Base-by-base conservation (phyloP, 2,329 filamentous ascomycete species). In the Alternaria sp. region DNA sequence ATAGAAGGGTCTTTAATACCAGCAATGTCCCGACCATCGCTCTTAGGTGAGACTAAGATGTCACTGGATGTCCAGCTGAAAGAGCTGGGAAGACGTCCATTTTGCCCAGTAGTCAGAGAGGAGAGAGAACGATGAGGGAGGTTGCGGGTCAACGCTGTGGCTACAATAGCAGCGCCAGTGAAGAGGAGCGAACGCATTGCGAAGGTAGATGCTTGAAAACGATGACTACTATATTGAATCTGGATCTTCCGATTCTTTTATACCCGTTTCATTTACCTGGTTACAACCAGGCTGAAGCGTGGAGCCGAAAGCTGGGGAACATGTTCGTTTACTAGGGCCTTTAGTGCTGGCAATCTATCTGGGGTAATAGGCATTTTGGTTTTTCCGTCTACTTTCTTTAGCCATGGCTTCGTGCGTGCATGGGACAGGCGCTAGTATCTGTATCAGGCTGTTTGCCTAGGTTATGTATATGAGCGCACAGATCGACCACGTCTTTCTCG, bases 1-100 rank as follows among this genome's bases (percentile, higher is more conserved):
- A 78, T 69, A 1, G 74, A 76, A 9, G 75, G 76, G 48, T 77
- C 74, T 60, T 77, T 78, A 57, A 78, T 66, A 17, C 66, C 75
- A 5, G 63, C 62, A 21, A 76, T 58, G 17, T 60, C 48, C 17
- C 69, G 69, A 26, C 60, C 60, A 51, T 74, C 72, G 9, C 71
- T 67, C 55, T 75, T 74, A 5, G 74, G 69, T 4, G 54, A 41
- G 8, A 77, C 63, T 21, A 76, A 61, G 0, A 63, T 54, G 29
- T 49, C 62, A 42, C 60, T 75, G 1, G 73, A 77, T 14, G 52
- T 69, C 75, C 74, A 77, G 50, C 61, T 64, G 56, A 76, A 75
- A 37, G 53, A 71, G 42, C 49, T 69, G 6, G 73, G 71, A 8
- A 73, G 64, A 6, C 41, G 45, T 29, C 51, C 52, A 36, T 45